A percentile compares a stretch with the other conserved stretches of the same genome.
Conservation (phyloP, 2,329 filamentous ascomycete species). For the Blastomyces emzantsi region DNA sequence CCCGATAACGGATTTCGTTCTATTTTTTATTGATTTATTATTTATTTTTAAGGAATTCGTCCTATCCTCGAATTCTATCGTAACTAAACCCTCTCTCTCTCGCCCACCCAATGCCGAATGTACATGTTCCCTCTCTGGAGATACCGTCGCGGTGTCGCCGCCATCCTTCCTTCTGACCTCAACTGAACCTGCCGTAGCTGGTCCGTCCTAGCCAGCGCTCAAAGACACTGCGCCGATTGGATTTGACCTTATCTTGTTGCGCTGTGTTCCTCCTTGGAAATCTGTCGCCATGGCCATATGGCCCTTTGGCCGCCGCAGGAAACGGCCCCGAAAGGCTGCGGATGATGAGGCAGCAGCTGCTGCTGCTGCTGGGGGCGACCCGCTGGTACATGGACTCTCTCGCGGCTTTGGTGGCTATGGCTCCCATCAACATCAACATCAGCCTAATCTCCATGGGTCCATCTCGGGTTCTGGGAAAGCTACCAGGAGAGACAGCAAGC, state of each 20-base stretch:
- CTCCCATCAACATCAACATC: background rate
- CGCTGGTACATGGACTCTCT: constrained; percentile 18
- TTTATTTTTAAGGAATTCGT: background rate
- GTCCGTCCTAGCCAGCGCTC: no score
- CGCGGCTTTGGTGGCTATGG: constrained; percentile 26
- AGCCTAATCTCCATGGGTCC: constrained; percentile 11
- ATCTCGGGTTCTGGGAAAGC: constrained; percentile 15
- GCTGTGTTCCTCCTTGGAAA: constrained; percentile 19
- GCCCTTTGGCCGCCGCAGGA: constrained; percentile 70
- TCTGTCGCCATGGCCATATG: constrained; percentile 60
- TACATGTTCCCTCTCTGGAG: constrained; percentile 1
- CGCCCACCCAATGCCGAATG: background rate
- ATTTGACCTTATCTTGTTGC: constrained; percentile 3
- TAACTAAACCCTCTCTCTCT: background rate
- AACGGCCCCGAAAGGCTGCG: constrained; percentile 53
- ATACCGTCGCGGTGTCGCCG: background rate
- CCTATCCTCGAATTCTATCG: background rate
- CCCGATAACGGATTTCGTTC: background rate
- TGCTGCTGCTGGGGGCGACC: background rate
- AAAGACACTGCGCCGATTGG: background rate
- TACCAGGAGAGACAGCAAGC: constrained; percentile 26
- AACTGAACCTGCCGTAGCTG: constrained; percentile 9
- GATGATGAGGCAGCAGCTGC: constrained; percentile 34
- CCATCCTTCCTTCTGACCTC: background rate
- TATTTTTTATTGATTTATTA: background rate